Conservation (phyloP, 306 rosid species). For the Vachellia pachyceras region DNA sequence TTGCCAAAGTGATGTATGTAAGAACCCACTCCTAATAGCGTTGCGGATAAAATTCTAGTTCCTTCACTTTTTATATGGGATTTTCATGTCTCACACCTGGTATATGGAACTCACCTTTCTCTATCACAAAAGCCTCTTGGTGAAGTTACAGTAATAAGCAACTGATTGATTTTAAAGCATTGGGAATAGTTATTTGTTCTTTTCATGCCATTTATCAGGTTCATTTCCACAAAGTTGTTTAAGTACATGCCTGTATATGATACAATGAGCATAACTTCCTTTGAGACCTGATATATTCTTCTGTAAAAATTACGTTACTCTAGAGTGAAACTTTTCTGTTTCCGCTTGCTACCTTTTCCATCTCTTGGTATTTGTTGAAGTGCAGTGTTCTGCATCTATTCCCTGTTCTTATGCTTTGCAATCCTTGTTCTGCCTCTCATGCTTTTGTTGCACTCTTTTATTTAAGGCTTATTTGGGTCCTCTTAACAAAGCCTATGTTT, state of each 20-base stretch:
- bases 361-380: background rate
- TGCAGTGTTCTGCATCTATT: conserved; percentile 4
- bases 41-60: background rate
- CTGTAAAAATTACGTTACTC: background rate
- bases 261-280: background rate
- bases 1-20: background rate
- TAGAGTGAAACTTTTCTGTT: background rate
- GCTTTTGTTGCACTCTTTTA: conserved; percentile 25
- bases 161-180: background rate
- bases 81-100: background rate
- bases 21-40: background rate
- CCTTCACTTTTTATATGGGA: background rate
- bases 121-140: background rate
- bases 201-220: background rate
- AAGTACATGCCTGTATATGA: background rate
- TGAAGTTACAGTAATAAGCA: conserved; percentile 1
- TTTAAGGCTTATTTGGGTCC: too few relatives aligned
- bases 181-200: background rate
- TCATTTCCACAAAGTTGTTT: background rate
- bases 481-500: too few relatives aligned
- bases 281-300: background rate
- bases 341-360: background rate
- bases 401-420: background rate
- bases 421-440: conserved; percentile 15
- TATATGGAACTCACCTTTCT: background rate